Base-by-base conservation (phyloP, 2,329 filamentous ascomycete species). In the Byssoonygena ceratinophila region DNA sequence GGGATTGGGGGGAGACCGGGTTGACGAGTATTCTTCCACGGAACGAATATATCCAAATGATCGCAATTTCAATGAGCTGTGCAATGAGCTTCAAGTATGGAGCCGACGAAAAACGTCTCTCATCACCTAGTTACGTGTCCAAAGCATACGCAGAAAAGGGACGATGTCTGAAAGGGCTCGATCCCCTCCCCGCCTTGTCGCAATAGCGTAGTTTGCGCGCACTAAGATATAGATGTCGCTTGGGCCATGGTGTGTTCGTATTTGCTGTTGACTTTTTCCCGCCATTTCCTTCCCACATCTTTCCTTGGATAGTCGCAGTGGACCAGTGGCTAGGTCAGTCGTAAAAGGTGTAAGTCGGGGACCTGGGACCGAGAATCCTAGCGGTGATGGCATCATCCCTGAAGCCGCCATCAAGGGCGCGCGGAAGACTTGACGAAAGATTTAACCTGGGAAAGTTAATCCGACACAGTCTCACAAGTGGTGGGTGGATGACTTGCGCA, bases 161-260 rank as follows among this genome's bases (percentile, higher is more conserved):
- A 37, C 6, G 18, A 37, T 4, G 14, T 5, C 14, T 6, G n/a
- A 18, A 18, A 18, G 2, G 18, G 5, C 37, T 40, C 37, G 7
- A 40, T 40, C 37, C 18, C 37, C 37, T 6, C 37, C 37, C 32
- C 3, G 12, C 32, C 12, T 12, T 22, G 3, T 23, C 16, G n/a
- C 16, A 20, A 18, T 4, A 18, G 16, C 36, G 9, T 9, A n/a
- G 5, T 34, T n/a, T 20, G 5, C n/a, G 39, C 22, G 39, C 39
- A 41, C 39, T 44, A 27, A 22, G 23, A 45, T 20, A 32, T 29
- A 20, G 7, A 29, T 25, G 20, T 36, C 27, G 45, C 45, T 47
- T 47, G 45, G 31, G 27, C 45, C 31, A 47, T 47, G 31, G 32
- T 31, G 32, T 11, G 32, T 27, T 47, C 45, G 45, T 47, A 47